Conservation (phyloP, 495 filamentous ascomycete species). For the Lasiosphaeriaceae sp. region DNA sequence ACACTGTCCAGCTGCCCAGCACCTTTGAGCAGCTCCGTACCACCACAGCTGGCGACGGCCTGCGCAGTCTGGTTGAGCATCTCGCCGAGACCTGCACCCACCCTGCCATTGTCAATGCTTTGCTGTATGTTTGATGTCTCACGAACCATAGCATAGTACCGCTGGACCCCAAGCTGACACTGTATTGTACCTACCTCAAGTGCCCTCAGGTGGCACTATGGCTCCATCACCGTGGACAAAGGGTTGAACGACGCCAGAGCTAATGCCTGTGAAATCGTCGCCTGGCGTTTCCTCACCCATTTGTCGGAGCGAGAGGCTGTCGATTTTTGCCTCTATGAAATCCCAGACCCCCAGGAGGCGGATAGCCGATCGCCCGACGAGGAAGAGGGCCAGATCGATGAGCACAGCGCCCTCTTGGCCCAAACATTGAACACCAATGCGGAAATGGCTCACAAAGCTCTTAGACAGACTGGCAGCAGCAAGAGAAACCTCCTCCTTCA, state of each 20-base stretch:
- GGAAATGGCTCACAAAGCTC: slow-evolving; percentile 12
- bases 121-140: slow-evolving; percentile 68
- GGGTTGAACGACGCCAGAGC: slow-evolving; percentile 73
- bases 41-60: slow-evolving; percentile 57
- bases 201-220: slow-evolving; percentile 78
- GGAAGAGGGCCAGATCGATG: slow-evolving; percentile 31
- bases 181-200: slow-evolving; percentile 40
- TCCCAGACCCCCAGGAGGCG: slow-evolving; percentile 44
- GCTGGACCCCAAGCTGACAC: background rate
- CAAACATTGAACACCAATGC: slow-evolving; percentile 19
- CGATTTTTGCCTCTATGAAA: slow-evolving; percentile 78
- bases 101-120: slow-evolving; percentile 68
- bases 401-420: slow-evolving; percentile 36
- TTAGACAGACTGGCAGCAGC: slow-evolving; percentile 15
- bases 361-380: slow-evolving; percentile 12
- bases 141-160: no score
- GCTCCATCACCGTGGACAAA: slow-evolving; percentile 58
- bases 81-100: slow-evolving; percentile 65
- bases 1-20: slow-evolving; percentile 61
- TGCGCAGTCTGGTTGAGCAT: slow-evolving; percentile 62
- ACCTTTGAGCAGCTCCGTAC: slow-evolving; percentile 79
- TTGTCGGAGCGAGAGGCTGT: slow-evolving; percentile 77
- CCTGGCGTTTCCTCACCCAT: slow-evolving; percentile 80
- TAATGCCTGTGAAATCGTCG: slow-evolving; percentile 84
- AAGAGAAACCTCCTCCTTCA: slow-evolving; percentile 36